These are phyloP conservation scores for Gossypium raimondii DNA, from an alignment of 345 rosid genomes.

Conservation along the genomic window DNA sequence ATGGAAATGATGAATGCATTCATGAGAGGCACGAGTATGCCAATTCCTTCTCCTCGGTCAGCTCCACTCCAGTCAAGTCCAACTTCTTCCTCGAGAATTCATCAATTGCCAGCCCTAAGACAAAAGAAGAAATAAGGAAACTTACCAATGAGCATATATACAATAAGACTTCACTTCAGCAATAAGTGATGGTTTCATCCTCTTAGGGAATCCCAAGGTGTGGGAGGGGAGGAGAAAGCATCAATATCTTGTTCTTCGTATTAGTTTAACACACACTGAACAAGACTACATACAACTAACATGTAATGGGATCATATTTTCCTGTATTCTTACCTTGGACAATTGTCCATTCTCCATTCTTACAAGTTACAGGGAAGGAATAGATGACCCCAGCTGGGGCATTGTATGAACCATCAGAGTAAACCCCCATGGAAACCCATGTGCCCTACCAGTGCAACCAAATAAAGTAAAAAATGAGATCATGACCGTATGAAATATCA, in stretches of 20 bases:
- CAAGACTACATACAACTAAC: neutral
- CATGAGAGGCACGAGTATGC: slow-evolving; percentile 94
- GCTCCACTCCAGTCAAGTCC: slow-evolving; percentile 86
- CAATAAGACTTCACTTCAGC: neutral
- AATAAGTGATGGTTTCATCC: neutral
- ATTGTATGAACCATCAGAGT: slow-evolving; percentile 95
- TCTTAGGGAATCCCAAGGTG: neutral
- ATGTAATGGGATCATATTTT: neutral
- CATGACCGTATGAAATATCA: neutral
- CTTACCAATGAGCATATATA: neutral
- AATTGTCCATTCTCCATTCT: slow-evolving; percentile 83
- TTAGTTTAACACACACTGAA: neutral
- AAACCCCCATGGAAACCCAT: slow-evolving; percentile 98
- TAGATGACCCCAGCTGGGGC: slow-evolving; percentile 94
- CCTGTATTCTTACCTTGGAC: slow-evolving; percentile 65
- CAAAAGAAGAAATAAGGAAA: neutral
- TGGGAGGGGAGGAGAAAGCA: neutral
- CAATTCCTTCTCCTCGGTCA: slow-evolving; percentile 85
- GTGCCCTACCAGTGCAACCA: slow-evolving; percentile 53
- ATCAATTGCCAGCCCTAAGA: slow-evolving; percentile 69
- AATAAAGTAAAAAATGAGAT: slow-evolving; percentile 11
- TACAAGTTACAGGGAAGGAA: slow-evolving; percentile 91
- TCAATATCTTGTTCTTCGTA: neutral
- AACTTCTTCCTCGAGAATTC: slow-evolving; percentile 92
- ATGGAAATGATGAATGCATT: slow-evolving; percentile 1